Conservation (phyloP, 495 filamentous ascomycete species). For the Penicillium diatomitis region DNA sequence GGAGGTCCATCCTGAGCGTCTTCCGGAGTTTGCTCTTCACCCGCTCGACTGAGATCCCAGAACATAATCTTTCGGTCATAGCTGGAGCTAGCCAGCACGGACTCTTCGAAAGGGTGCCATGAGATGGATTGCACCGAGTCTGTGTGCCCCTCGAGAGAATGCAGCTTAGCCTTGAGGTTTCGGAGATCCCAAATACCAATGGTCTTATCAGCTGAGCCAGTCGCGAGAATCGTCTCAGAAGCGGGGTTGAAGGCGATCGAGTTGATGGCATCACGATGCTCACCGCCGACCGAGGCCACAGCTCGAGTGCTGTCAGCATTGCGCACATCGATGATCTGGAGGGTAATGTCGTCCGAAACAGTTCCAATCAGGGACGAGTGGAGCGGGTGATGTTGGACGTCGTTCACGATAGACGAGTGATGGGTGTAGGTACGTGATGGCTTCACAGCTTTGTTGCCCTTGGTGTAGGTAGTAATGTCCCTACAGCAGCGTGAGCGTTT, state of each 20-base stretch:
- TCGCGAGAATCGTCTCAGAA: slow-evolving; percentile 77
- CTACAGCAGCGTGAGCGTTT: slow-evolving; percentile 28
- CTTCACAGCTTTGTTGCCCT: slow-evolving; percentile 59
- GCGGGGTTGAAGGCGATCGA: slow-evolving; percentile 87
- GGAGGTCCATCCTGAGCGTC: slow-evolving; percentile 96
- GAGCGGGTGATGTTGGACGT: slow-evolving; percentile 87
- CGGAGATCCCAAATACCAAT: slow-evolving; percentile 94
- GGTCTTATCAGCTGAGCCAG: slow-evolving; percentile 87
- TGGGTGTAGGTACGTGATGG: slow-evolving; percentile 72
- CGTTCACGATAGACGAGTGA: slow-evolving; percentile 86
- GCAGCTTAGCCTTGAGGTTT: slow-evolving; percentile 75
- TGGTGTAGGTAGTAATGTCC: slow-evolving; percentile 67
- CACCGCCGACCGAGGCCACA: slow-evolving; percentile 55
- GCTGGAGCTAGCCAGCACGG: slow-evolving; percentile 80
- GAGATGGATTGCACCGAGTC: slow-evolving; percentile 83
- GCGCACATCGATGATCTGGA: slow-evolving; percentile 84
- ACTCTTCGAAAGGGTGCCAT: slow-evolving; percentile 86
- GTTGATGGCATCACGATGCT: slow-evolving; percentile 88
- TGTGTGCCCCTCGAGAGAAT: slow-evolving; percentile 74
- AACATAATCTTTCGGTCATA: slow-evolving; percentile 91
- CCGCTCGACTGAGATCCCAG: slow-evolving; percentile 87
- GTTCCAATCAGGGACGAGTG: slow-evolving; percentile 76
- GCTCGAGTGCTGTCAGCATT: slow-evolving; percentile 49
- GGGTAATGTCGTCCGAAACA: slow-evolving; percentile 89
- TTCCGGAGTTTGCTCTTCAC: slow-evolving; percentile 89